Percentiles rank a stretch among this genome's conserved stretches.
phyloP scores from a whole-genome alignment of 495 filamentous ascomycete genomes.

The Cryomyces minteri region DNA sequence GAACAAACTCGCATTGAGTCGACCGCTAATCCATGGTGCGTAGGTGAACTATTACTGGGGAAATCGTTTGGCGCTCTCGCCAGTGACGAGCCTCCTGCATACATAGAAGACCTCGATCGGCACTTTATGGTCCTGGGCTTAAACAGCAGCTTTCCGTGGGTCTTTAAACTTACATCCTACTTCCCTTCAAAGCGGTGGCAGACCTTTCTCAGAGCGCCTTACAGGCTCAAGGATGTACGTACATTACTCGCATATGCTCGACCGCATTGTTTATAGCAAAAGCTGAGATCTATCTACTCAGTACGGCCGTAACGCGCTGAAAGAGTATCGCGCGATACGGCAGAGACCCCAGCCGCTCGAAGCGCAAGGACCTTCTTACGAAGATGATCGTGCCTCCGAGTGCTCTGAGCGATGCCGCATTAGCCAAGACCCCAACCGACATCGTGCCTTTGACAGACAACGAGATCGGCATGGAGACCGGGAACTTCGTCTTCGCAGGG shows the following conservation, averaged over 20 bases:
- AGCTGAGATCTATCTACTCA: background rate
- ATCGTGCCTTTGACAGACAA: background rate
- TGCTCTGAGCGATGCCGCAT: background rate
- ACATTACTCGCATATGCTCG: too few relatives aligned
- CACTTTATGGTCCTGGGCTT: background rate
- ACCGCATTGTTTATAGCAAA: too few relatives aligned
- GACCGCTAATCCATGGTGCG: background rate
- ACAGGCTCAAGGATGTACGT: too few relatives aligned
- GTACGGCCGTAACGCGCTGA: background rate
- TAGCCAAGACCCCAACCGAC: too few relatives aligned
- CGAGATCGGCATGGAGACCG: constrained; percentile 1
- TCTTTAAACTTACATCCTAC: background rate
- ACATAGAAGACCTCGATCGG: background rate
- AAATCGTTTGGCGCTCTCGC: constrained; percentile 1
- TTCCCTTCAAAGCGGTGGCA: background rate
- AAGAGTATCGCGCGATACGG: background rate
- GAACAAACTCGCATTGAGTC: background rate
- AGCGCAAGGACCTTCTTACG: background rate
- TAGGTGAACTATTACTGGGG: background rate
- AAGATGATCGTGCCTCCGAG: background rate
- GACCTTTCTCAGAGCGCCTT: too few relatives aligned
- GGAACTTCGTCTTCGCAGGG: constrained; percentile 3
- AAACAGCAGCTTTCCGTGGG: background rate
- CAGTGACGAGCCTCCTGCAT: background rate
- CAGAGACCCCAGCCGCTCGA: background rate